Conservation (phyloP, 2,329 filamentous ascomycete genomes). For the Cordyceps sp. region DNA sequence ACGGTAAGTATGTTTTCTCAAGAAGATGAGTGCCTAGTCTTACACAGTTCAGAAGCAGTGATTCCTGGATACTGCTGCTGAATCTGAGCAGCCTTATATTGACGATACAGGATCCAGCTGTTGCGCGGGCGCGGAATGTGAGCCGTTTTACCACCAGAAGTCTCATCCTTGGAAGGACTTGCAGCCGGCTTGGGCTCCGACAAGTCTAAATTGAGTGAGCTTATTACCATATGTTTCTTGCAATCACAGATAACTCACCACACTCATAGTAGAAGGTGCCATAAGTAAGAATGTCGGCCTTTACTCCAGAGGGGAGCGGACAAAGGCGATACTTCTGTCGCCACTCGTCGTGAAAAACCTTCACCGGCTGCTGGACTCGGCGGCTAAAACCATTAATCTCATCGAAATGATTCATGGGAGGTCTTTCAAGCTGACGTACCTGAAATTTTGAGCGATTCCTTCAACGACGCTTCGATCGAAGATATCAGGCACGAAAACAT, state of each 20-base stretch:
- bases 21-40: conserved; percentile 2
- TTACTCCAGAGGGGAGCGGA: conserved; percentile 6
- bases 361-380: conserved; percentile 10
- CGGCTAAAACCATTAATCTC: conserved; percentile 5
- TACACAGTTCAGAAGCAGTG: conserved; percentile 15
- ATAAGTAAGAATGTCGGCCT: conserved; percentile 4
- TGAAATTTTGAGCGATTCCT: conserved; percentile 10
- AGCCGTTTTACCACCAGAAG: neutral
- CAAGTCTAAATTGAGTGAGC: conserved; percentile 1
- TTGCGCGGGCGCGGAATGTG: conserved; percentile 14
- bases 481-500: conserved; percentile 10
- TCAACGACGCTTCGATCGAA: conserved; percentile 6
- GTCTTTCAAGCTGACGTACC: conserved; percentile 4
- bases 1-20: neutral
- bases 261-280: conserved; percentile 7
- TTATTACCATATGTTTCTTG: neutral
- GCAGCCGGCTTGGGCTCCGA: conserved; percentile 1
- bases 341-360: conserved; percentile 8
- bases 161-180: neutral
- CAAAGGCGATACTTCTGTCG: conserved; percentile 11
- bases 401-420: neutral
- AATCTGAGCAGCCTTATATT: conserved; percentile 10
- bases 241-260: conserved; percentile 5
- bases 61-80: conserved; percentile 8
- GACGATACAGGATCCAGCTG: conserved; percentile 17